A percentile compares a stretch with the other conserved stretches of the same genome.
These are phyloP conservation scores for Rhytidiadelphus loreus DNA, from an alignment of 225 moss, liverwort and hornwort species.

Conservation along the genomic window DNA sequence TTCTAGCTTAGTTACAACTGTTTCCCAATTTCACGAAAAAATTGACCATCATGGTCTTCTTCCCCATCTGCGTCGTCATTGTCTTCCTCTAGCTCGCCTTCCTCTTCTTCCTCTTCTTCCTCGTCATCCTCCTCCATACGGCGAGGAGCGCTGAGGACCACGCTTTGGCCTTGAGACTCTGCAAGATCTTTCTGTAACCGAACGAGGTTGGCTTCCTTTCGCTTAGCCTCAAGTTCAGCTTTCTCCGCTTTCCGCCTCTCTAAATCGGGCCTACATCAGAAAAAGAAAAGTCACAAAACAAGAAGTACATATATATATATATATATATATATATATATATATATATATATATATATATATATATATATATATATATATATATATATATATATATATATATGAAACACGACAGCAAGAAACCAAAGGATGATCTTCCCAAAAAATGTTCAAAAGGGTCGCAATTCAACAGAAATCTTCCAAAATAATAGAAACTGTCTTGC, in stretches of 20 bases:
- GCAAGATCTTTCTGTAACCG: constrained; percentile 51
- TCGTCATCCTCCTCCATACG: constrained; percentile 42
- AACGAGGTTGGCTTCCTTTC: constrained; percentile 42
- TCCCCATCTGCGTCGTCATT: constrained; percentile 26
- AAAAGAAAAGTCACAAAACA: background rate
- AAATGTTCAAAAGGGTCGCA: background rate
- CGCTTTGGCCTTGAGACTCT: constrained; percentile 62
- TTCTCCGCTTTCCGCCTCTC: constrained; percentile 50
- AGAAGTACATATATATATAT: no score
- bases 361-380: no score
- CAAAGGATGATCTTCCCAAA: background rate
- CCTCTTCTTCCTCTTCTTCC: constrained; percentile 33
- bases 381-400: no score
- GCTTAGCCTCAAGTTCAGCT: constrained; percentile 40
- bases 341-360: no score
- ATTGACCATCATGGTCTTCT: constrained; percentile 26
- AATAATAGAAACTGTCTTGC: no score
- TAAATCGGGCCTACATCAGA: constrained; percentile 51
- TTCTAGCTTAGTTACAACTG: background rate
- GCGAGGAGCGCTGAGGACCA: constrained; percentile 52
- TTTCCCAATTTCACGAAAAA: constrained; percentile 37
- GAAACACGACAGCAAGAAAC: background rate
- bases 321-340: no score
- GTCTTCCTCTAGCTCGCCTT: constrained; percentile 21
- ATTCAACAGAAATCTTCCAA: background rate